These are phyloP conservation scores for Erythrobasidium hasegawianum DNA, from an alignment of 1,284 basidiomycete species.

Conservation along the genomic window DNA sequence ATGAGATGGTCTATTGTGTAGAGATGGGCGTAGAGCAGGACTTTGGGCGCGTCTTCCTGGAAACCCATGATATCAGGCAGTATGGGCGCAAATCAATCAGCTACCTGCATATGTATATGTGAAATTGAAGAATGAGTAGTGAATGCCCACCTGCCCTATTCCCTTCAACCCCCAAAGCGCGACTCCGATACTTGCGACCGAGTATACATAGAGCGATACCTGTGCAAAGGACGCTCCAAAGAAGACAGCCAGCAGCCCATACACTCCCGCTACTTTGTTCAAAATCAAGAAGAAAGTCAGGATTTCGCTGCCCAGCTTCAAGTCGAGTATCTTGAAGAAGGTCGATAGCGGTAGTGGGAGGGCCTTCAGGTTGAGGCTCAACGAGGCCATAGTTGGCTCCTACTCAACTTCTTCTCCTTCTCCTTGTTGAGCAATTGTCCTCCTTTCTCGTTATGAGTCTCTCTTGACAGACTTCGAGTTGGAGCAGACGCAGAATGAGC, in stretches of 20 bases:
- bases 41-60: conserved; percentile 79
- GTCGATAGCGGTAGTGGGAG: conserved; percentile 50
- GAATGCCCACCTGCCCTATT: conserved; percentile 74
- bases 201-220: conserved; percentile 88
- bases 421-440: too few relatives aligned
- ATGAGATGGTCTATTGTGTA: conserved; percentile 90
- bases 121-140: too few relatives aligned
- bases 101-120: too few relatives aligned
- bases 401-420: too few relatives aligned
- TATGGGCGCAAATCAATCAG: too few relatives aligned
- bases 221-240: conserved; percentile 86
- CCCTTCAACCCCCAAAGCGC: conserved; percentile 83
- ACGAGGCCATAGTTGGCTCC: too few relatives aligned
- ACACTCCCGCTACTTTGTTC: conserved; percentile 97
- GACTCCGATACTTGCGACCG: conserved; percentile 71
- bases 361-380: too few relatives aligned
- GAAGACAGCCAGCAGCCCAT: conserved; percentile 86
- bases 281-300: conserved; percentile 83
- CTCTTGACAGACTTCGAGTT: too few relatives aligned
- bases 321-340: conserved; percentile 75
- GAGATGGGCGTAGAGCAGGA: conserved; percentile 84
- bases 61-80: too few relatives aligned
- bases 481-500: too few relatives aligned
- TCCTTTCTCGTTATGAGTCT: too few relatives aligned
- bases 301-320: conserved; percentile 74